Evolutionary conservation across 1,284 basidiomycete species (phyloP).

Genomic region (Trichosporon sp.): DNA sequence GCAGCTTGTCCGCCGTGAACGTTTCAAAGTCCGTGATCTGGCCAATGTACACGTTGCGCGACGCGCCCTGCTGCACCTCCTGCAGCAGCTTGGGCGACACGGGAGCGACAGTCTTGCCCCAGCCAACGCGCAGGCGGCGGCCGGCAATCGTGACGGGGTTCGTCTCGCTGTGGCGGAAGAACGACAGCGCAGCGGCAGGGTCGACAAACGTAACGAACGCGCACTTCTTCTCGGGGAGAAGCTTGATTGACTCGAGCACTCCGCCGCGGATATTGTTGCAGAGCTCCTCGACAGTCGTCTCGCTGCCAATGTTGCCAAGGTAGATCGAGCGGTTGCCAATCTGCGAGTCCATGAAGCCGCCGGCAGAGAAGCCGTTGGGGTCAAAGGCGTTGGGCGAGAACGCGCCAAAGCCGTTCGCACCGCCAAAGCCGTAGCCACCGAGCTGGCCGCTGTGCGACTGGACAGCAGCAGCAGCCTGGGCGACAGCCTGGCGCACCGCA

Average conservation of each 20-base stretch:
- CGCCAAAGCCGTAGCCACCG: conserved; percentile 20
- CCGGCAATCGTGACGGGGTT: conserved; percentile 84
- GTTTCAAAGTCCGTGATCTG: conserved; percentile 86
- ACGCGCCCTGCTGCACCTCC: conserved; percentile 82
- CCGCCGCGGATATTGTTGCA: conserved; percentile 91
- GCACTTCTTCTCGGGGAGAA: conserved; percentile 23
- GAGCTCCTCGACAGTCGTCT: conserved; percentile 83
- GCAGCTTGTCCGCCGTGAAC: conserved; percentile 77
- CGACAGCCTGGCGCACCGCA: conserved; percentile 51
- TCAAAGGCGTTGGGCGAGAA: conserved; percentile 7
- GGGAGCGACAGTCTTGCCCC: conserved; percentile 87
- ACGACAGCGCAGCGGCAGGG: conserved; percentile 78
- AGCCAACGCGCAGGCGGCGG: conserved; percentile 85
- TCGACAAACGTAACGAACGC: conserved; percentile 85
- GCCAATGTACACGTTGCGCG: conserved; percentile 89
- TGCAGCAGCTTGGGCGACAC: conserved; percentile 68
- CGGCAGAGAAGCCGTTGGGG: conserved; percentile 9
- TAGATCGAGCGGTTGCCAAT: conserved; percentile 75
- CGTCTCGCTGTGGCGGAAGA: conserved; percentile 81
- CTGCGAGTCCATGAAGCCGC: conserved; percentile 38
- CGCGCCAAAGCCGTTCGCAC: background rate
- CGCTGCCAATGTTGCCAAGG: conserved; percentile 87
- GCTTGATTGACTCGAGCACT: conserved; percentile 37
- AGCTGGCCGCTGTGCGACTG: conserved; percentile 39
- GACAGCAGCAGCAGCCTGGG: conserved; percentile 54